These are phyloP conservation scores for Neoarthrinium moseri DNA, from an alignment of 2,329 filamentous ascomycete genomes.

Conservation along the genomic window DNA sequence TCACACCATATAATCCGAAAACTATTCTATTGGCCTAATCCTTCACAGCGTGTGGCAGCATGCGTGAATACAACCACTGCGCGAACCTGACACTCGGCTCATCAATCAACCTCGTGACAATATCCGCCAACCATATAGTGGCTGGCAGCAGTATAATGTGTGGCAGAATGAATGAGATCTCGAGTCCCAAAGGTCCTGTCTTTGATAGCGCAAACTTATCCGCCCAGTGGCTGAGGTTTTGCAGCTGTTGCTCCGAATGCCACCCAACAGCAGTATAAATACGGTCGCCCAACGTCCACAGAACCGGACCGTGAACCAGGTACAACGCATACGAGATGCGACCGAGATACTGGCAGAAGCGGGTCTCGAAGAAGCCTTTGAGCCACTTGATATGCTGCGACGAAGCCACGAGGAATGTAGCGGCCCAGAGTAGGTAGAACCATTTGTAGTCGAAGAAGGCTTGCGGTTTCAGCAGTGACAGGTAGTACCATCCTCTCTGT, in stretches of 20 bases:
- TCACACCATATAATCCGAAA: no score
- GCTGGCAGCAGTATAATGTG: constrained; percentile 60
- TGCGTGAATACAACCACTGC: constrained; percentile 54
- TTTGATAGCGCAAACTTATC: constrained; percentile 54
- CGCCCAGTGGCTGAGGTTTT: constrained; percentile 56
- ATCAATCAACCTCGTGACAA: constrained; percentile 55
- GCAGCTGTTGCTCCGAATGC: constrained; percentile 43
- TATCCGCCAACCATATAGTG: constrained; percentile 57
- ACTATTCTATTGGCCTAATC: no score
- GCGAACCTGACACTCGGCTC: constrained; percentile 59
- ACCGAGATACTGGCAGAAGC: constrained; percentile 61
- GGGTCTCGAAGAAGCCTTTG: constrained; percentile 56
- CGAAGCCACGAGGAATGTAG: constrained; percentile 53
- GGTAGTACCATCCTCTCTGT: constrained; percentile 59
- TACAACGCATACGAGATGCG: constrained; percentile 63
- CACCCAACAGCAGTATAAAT: constrained; percentile 63
- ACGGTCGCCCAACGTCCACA: constrained; percentile 60
- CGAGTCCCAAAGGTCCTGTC: constrained; percentile 58
- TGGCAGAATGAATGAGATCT: constrained; percentile 57
- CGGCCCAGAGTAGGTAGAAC: constrained; percentile 65
- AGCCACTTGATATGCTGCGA: constrained; percentile 58
- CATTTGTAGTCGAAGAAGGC: constrained; percentile 66
- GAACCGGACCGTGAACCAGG: constrained; percentile 61
- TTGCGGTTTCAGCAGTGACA: constrained; percentile 63
- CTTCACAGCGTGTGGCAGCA: constrained; percentile 30